Base-by-base conservation (phyloP, 495 filamentous ascomycete genomes). In the Pseudevernia furfuracea region DNA sequence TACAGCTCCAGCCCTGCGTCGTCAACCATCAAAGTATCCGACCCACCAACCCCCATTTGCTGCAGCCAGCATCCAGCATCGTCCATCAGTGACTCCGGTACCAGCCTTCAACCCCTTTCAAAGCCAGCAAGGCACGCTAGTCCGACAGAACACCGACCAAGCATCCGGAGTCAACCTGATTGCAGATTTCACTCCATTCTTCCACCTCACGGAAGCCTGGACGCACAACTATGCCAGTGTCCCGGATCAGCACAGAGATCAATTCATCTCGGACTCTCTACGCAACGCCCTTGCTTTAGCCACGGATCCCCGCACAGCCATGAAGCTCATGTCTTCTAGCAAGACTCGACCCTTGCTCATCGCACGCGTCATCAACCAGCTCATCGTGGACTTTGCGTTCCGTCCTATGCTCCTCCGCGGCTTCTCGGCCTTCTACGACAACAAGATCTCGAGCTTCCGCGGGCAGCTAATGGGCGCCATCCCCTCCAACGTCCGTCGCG, bases 311-410 rank as follows among this genome's bases (percentile, higher is more conserved):
- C 23, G 46, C 5, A 59, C 65, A 9, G 67, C 67, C 1, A 65
- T 60, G 8, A 58, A 52, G 11, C 70, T 75, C 23, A 53, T 75
- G 19, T 55, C 58, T 6, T 64, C 67, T 32, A 30, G 68, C 7
- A 48, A 55, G 4, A 73, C 70, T 19, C 58, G 70, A 17, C 67
- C 59, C 28, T 63, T 66, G 21, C 60, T 71, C 15, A 60, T 74
- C 8, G 59, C 73, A 4, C 72, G 72, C 34, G 66, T 73, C 1
- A 66, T 76, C 36, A 70, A 71, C 44, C 66, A 55, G 21, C 68
- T 66, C 36, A 61, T 74, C 3, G 62, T 69, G 15, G 52, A 62
- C 9, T 49, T 72, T 15, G 41, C 70, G 11, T 58, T 76, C 19
- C 68, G 61, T 1, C 44, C 62, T 34, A 43, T 43, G 23, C 37